Evolutionary conservation across 202 grass and related monocot genomes (phyloP), one percentile per base, ranked within the genome.

Genomic region (Brachypodium distachyon): DNA sequence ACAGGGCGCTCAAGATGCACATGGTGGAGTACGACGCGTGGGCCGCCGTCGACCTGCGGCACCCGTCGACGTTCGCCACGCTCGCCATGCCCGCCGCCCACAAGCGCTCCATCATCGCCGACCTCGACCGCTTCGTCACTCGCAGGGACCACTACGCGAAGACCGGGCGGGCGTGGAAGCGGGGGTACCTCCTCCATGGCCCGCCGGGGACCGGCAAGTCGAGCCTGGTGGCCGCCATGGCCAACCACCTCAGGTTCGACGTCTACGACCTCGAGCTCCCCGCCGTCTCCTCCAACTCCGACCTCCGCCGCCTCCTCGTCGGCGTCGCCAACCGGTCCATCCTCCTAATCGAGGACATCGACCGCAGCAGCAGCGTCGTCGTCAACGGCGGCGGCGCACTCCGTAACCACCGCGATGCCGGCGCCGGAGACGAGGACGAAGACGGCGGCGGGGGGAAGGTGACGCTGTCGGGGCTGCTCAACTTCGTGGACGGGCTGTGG

Each of bases 201-300:
- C 93, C 87, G 0, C 89, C 89, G 3, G 89, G 89, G 10, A 96
- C 89, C 0, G 87, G 89, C 74, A 96, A 92, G 84, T 92, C 93
- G 6, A 86, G 89, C 67, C 77, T 92, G 32, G 54, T 96, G 1
- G 89, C 89, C 0, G 87, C 90, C 22, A 93, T 93, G 57, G 90
- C 85, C 23, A 97, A 93, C 71, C 47, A 84, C 76, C 88, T 96
- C 72, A 92, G 88, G 87, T 93, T 93, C 49, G 87, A 93, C 62
- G 78, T 93, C 47, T 97, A 97, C 33, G 87, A 97, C 67, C 76
- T 97, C 33, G 87, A 93, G 80, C 90, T 97, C 1, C 78, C 85
- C 0, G 87, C 86, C 79, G 87, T 97, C 13, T 46, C 55, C 4
- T 70, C 62, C 73, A 97, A 93, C 73, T 82, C 68, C 0, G 71